Evolutionary conservation across 129 eudicot genomes (phyloP).

Genomic region (Silybum marianum): DNA sequence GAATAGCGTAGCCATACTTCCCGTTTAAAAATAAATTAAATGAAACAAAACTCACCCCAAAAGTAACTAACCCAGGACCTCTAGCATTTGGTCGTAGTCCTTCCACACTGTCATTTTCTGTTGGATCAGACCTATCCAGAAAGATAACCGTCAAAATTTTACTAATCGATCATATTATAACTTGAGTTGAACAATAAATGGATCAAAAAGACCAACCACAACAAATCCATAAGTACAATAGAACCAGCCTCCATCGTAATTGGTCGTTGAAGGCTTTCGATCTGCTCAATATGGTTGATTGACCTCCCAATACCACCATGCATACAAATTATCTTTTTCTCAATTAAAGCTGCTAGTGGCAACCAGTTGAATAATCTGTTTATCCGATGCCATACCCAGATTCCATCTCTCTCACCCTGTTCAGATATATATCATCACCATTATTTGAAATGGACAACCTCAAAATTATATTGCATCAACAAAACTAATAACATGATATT

Average conservation of each 20-base stretch:
- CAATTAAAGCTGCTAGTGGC: constrained; percentile 93
- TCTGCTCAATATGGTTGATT: constrained; percentile 90
- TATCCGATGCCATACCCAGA: constrained; percentile 97
- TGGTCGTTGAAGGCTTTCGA: constrained; percentile 92
- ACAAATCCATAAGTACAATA: constrained; percentile 91
- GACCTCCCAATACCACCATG: constrained; percentile 99
- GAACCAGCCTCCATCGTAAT: constrained; percentile 99
- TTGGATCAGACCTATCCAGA: constrained; percentile 87
- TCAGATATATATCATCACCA: constrained; percentile 9
- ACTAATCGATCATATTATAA: constrained; percentile 1
- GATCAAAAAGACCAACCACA: constrained; percentile 64
- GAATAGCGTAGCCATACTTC: not conserved
- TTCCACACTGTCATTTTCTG: constrained; percentile 97
- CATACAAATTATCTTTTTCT: constrained; percentile 95
- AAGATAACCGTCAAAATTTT: constrained; percentile 5
- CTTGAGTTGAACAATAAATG: not conserved
- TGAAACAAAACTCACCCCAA: constrained; percentile 75
- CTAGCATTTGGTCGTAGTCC: constrained; percentile 97
- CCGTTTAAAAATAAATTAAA: not conserved
- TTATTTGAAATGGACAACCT: constrained; percentile 17
- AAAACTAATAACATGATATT: constrained; percentile 15
- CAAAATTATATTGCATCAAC: not conserved
- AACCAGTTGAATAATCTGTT: constrained; percentile 97
- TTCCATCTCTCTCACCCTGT: constrained; percentile 99
- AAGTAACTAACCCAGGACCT: constrained; percentile 99